Evolutionary conservation across 2,329 filamentous ascomycete genomes (phyloP).

Genomic region (Hymenoscyphus albidus): DNA sequence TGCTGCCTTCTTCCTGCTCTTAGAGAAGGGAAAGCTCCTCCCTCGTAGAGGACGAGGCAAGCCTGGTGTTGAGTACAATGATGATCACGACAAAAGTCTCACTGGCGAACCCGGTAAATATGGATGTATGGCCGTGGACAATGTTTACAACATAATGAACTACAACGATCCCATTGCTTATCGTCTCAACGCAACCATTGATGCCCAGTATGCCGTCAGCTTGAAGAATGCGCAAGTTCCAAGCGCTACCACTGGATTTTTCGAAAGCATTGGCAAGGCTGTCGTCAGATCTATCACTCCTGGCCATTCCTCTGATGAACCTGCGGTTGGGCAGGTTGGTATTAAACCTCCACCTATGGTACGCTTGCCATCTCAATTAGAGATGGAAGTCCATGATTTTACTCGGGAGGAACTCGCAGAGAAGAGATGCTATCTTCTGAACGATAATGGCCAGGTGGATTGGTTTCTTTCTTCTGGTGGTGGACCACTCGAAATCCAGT

Average conservation of each 20-base stretch:
- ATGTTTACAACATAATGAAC: slow-evolving; percentile 87
- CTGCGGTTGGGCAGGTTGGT: slow-evolving; percentile 38
- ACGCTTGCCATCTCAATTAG: slow-evolving; percentile 64
- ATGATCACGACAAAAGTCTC: slow-evolving; percentile 54
- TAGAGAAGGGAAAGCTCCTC: slow-evolving; percentile 68
- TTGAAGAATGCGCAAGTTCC: slow-evolving; percentile 79
- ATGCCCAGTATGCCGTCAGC: slow-evolving; percentile 71
- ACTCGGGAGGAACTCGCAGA: slow-evolving; percentile 88
- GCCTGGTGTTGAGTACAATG: slow-evolving; percentile 64
- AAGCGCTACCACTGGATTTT: slow-evolving; percentile 61
- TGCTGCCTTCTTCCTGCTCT: slow-evolving; percentile 84
- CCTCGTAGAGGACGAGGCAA: slow-evolving; percentile 76
- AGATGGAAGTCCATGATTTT: slow-evolving; percentile 94
- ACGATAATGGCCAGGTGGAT: slow-evolving; percentile 96
- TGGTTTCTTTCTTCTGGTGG: slow-evolving; percentile 80
- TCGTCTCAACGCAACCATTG: slow-evolving; percentile 84
- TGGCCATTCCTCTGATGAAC: slow-evolving; percentile 38
- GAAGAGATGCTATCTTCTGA: slow-evolving; percentile 79
- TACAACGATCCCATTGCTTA: slow-evolving; percentile 78
- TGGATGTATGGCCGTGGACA: slow-evolving; percentile 90
- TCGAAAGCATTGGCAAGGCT: slow-evolving; percentile 60
- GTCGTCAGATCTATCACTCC: slow-evolving; percentile 58
- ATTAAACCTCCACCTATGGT: slow-evolving; percentile 34
- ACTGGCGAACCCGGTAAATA: slow-evolving; percentile 77
- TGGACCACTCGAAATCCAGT: slow-evolving; percentile 89